Evolutionary conservation across 2,329 filamentous ascomycete genomes (phyloP), one percentile per base, ranked within the genome.

Genomic region (Diaporthe citrichinensis): DNA sequence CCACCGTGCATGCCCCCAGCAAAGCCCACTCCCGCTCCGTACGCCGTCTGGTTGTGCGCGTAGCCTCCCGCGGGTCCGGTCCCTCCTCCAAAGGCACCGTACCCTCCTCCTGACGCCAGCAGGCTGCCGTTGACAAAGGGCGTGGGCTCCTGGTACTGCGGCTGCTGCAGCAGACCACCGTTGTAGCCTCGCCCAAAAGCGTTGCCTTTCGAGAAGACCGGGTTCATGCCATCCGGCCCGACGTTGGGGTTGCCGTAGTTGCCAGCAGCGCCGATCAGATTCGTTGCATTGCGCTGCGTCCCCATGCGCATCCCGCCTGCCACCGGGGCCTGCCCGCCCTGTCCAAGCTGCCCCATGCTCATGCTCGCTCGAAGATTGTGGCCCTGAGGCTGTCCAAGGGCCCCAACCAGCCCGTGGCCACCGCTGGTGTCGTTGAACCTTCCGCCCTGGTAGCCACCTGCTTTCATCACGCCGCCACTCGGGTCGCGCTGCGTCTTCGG

Each of bases 391-490:
- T 79, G 67, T 14, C 44, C 61, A 34, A 69, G 65, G n/a, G 41
- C 49, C 31, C 31, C 55, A 17, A 53, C 72, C 51, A 78, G 77
- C 34, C 80, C 81, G 17, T 78, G 57, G 4, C 80, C 80, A 3
- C 89, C 89, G 7, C 85, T 89, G 20, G 79, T 81, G 71, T 90
- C 88, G 78, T 91, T 91, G 79, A 88, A 91, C n/a, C 84, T 83
- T 3, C 90, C 90, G 28, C 87, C 85, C 77, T 86, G 84, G 79
- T 85, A 91, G 0, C 88, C 89, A 41, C 88, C 86, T 0, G 86
- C 80, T 39, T 81, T 82, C 7, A 80, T 74, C 23, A 82, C 78
- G 14, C 81, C 79, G 10, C 80, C 73, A n/a, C 78, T 78, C 1
- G 84, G 79, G 2, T 79, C 78, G 14, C 79, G 80, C 15, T 89